Evolutionary conservation across 257 asterid species (phyloP).

Genomic region (Hygrophila difformis): DNA sequence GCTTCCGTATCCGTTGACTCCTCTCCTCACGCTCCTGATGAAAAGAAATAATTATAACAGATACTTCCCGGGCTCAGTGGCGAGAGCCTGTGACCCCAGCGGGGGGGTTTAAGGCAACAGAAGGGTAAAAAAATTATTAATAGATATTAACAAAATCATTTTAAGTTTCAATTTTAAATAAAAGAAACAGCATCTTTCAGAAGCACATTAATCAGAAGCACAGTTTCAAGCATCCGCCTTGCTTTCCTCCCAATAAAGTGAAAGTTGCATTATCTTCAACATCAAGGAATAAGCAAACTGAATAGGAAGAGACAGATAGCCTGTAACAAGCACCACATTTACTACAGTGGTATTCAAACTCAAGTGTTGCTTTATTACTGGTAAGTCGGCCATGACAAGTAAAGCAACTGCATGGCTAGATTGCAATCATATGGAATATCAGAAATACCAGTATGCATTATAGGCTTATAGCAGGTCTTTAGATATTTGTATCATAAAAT

Average conservation of each 20-base stretch:
- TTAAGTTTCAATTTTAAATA: background rate
- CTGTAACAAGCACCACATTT: background rate
- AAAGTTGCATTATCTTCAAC: background rate
- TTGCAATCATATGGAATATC: background rate
- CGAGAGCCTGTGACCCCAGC: too few species aligned
- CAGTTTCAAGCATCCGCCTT: background rate
- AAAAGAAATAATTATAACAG: too few species aligned
- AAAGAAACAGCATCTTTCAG: conserved; percentile 2
- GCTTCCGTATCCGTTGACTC: conserved; percentile 52
- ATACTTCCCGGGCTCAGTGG: too few species aligned
- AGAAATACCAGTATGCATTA: background rate
- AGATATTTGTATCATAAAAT: too few species aligned
- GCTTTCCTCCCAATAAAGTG: too few species aligned
- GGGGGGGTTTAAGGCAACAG: too few species aligned
- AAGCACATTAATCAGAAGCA: conserved; percentile 4
- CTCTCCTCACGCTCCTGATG: conserved; percentile 90
- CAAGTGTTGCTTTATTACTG: background rate
- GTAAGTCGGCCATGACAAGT: too few species aligned
- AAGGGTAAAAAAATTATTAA: conserved; percentile 12
- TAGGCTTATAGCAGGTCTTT: too few species aligned
- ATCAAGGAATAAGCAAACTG: background rate
- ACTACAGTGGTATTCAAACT: background rate
- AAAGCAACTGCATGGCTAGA: too few species aligned
- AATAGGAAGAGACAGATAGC: background rate
- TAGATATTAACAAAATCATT: background rate